Conservation (phyloP, 2,329 filamentous ascomycete genomes). For the Stenocarpella maydis region DNA sequence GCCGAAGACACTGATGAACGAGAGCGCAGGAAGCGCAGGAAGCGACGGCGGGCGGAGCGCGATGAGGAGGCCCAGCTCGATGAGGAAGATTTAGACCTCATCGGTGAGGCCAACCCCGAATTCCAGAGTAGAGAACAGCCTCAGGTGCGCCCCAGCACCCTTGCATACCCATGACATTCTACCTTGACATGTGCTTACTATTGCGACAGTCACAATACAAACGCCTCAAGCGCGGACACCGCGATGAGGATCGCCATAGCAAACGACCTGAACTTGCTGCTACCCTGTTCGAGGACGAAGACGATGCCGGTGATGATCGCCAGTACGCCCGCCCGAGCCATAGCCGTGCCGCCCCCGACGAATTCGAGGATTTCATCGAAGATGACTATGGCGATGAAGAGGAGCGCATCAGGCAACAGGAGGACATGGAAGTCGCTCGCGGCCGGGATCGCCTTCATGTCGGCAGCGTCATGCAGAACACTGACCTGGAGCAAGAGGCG, state of each 20-base stretch:
- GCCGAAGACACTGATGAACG: slow-evolving; percentile 65
- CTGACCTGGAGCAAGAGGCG: slow-evolving; percentile 89
- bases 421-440: slow-evolving; percentile 88
- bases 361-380: slow-evolving; percentile 96
- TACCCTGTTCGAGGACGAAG: slow-evolving; percentile 96
- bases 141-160: slow-evolving; percentile 19
- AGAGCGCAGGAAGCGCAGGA: slow-evolving; percentile 72
- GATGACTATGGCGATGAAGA: slow-evolving; percentile 92
- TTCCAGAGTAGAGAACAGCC: slow-evolving; percentile 66
- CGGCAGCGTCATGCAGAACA: slow-evolving; percentile 76
- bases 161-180: background rate
- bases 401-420: slow-evolving; percentile 76
- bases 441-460: slow-evolving; percentile 76
- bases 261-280: slow-evolving; percentile 79
- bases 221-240: slow-evolving; percentile 90
- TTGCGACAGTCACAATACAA: slow-evolving; percentile 85
- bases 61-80: slow-evolving; percentile 90
- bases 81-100: slow-evolving; percentile 94
- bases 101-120: slow-evolving; percentile 81
- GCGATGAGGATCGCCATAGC: slow-evolving; percentile 73
- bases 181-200: slow-evolving; percentile 7
- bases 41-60: slow-evolving; percentile 78
- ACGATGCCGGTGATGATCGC: slow-evolving; percentile 68
- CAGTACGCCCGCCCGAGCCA: slow-evolving; percentile 60
- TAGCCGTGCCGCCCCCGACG: slow-evolving; percentile 70